These are phyloP conservation scores for Letharia lupina DNA, from an alignment of 495 filamentous ascomycete species.

Conservation along the genomic window DNA sequence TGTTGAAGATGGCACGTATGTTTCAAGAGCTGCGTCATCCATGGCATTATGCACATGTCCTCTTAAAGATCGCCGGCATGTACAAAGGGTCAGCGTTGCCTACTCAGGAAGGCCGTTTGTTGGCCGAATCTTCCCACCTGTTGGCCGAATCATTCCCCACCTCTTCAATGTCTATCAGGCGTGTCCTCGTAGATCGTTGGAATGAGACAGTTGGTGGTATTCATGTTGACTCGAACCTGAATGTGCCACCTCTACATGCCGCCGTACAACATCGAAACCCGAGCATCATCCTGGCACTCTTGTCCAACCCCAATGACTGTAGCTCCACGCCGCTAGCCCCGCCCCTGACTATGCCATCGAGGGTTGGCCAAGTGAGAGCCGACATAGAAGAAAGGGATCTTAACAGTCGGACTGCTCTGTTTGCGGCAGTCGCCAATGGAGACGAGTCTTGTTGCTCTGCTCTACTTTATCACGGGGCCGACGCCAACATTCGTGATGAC, in stretches of 20 bases:
- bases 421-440: constrained; percentile 7
- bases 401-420: constrained; percentile 3
- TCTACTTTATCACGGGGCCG: not conserved
- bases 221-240: not conserved
- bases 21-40: not conserved
- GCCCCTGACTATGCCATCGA: not conserved
- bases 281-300: not conserved
- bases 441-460: not conserved
- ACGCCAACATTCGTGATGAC: constrained; percentile 1
- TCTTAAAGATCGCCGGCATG: not conserved
- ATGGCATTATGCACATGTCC: not conserved
- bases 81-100: not conserved
- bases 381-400: constrained; percentile 3
- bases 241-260: not conserved
- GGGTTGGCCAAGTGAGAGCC: not conserved
- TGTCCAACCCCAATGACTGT: not conserved
- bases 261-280: not conserved
- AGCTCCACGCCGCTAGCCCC: not conserved
- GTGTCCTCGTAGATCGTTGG: not conserved
- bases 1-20: not conserved
- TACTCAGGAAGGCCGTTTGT: not conserved
- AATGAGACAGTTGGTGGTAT: not conserved
- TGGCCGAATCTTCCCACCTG: not conserved
- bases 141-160: not conserved
- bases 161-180: not conserved